A percentile compares a stretch with the other conserved stretches of the same genome.
Conservation (phyloP, 495 filamentous ascomycete genomes). For the Lasiosphaeris hirsuta region DNA sequence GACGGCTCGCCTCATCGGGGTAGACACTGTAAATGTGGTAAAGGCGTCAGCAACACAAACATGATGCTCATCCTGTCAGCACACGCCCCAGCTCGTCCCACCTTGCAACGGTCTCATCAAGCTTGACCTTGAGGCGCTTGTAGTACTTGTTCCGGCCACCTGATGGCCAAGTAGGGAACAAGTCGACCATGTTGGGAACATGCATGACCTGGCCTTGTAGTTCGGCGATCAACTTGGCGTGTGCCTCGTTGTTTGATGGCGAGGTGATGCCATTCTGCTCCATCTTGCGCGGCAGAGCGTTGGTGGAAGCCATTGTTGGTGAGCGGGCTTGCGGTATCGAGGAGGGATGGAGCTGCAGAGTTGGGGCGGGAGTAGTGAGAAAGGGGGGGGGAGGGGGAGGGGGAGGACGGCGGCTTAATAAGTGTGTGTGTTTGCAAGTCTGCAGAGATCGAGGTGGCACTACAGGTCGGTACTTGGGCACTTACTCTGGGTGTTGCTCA, state of each 20-base stretch:
- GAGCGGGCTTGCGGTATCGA: no score
- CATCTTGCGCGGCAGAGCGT: no score
- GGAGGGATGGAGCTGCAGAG: no score
- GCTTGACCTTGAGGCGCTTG: slow-evolving; percentile 3
- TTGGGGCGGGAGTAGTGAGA: no score
- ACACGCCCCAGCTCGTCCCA: background rate
- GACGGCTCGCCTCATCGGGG: no score
- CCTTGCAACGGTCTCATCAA: slow-evolving; percentile 1
- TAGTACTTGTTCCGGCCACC: slow-evolving; percentile 8
- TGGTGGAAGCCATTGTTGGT: no score
- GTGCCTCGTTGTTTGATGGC: slow-evolving; percentile 1
- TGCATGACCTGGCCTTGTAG: slow-evolving; percentile 7
- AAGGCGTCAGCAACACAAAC: background rate
- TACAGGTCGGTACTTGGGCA: no score
- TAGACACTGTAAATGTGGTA: background rate
- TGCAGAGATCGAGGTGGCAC: no score
- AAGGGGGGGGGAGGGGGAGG: no score
- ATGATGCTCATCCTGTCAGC: background rate
- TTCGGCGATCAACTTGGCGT: slow-evolving; percentile 6
- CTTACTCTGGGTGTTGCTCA: no score
- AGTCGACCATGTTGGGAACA: slow-evolving; percentile 4
- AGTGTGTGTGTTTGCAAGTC: no score
- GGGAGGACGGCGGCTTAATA: no score
- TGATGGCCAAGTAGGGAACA: slow-evolving; percentile 1
- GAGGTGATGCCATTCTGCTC: background rate